These are phyloP conservation scores for Phytophthora fragariaefolia DNA, from an alignment of 352 stramenopile species.

Conservation along the genomic window DNA sequence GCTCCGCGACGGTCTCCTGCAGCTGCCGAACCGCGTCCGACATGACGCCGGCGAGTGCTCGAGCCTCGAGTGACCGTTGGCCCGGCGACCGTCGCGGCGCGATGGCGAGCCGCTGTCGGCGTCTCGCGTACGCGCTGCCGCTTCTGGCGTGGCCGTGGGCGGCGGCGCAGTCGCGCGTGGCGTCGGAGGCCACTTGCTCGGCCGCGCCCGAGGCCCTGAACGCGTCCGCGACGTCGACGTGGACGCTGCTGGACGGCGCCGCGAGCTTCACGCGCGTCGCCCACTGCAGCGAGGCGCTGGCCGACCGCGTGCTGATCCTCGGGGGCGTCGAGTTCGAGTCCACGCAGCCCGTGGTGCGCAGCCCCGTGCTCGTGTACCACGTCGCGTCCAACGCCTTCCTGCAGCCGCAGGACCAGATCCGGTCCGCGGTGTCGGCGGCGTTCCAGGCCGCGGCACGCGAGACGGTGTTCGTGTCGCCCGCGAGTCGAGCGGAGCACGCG, in stretches of 20 bases:
- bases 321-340: slow-evolving; percentile 78
- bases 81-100: neutral
- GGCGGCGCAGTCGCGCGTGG: slow-evolving; percentile 20
- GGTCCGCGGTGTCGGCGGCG: slow-evolving; percentile 42
- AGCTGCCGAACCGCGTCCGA: slow-evolving; percentile 20
- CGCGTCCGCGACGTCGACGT: slow-evolving; percentile 43
- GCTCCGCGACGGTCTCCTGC: slow-evolving; percentile 21
- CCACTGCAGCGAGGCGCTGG: slow-evolving; percentile 44
- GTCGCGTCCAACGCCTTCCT: slow-evolving; percentile 48
- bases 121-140: neutral
- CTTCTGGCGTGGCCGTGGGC: slow-evolving; percentile 5
- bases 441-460: slow-evolving; percentile 38
- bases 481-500: slow-evolving; percentile 65
- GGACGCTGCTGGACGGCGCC: slow-evolving; percentile 37
- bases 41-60: too few relatives aligned
- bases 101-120: neutral
- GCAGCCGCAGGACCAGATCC: slow-evolving; percentile 54
- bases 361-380: slow-evolving; percentile 62
- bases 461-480: slow-evolving; percentile 64
- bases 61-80: too few relatives aligned
- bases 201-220: slow-evolving; percentile 44
- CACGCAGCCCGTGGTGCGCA: slow-evolving; percentile 63
- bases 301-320: slow-evolving; percentile 53
- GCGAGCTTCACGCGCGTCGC: slow-evolving; percentile 60
- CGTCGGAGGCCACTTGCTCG: slow-evolving; percentile 42